phyloP scores from a whole-genome alignment of 2,329 filamentous ascomycete genomes.

The Herpotrichia juniperi region DNA sequence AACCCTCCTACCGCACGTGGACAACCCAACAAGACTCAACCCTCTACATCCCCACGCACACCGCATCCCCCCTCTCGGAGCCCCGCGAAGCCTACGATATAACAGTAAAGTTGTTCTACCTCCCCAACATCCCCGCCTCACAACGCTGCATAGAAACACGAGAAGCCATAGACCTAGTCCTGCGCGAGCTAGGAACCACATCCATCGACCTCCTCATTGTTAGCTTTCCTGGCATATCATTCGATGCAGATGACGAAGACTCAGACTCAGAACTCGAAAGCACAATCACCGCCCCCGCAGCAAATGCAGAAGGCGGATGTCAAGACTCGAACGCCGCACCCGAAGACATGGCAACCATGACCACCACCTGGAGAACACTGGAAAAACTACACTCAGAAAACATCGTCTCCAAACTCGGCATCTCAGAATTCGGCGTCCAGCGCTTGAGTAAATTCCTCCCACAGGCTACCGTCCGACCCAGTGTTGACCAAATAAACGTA shows the following conservation, averaged over 20 bases:
- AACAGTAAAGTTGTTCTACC: slow-evolving; percentile 93
- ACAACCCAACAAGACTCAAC: slow-evolving; percentile 60
- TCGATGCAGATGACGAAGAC: slow-evolving; percentile 90
- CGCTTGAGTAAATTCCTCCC: slow-evolving; percentile 79
- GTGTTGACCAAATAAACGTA: slow-evolving; percentile 94
- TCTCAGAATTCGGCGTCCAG: slow-evolving; percentile 89
- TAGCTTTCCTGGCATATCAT: slow-evolving; percentile 90
- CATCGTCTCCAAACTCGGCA: slow-evolving; percentile 75
- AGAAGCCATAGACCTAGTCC: slow-evolving; percentile 80
- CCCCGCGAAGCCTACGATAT: slow-evolving; percentile 88
- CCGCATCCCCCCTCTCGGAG: slow-evolving; percentile 74
- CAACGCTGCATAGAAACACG: slow-evolving; percentile 72
- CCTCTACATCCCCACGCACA: slow-evolving; percentile 79
- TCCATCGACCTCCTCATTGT: slow-evolving; percentile 88
- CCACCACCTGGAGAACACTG: slow-evolving; percentile 71
- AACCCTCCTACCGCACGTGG: slow-evolving; percentile 64
- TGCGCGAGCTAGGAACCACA: slow-evolving; percentile 76
- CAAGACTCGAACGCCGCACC: slow-evolving; percentile 45
- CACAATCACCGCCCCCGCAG: slow-evolving; percentile 24
- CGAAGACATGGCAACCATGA: slow-evolving; percentile 65
- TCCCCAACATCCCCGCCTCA: slow-evolving; percentile 71
- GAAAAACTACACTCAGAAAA: slow-evolving; percentile 76
- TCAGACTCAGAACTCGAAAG: slow-evolving; percentile 62
- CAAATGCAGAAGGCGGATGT: slow-evolving; percentile 51
- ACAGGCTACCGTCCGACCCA: slow-evolving; percentile 72